Evolutionary conservation across 2,329 filamentous ascomycete genomes (phyloP).

Genomic region (Colletotrichum sp.): DNA sequence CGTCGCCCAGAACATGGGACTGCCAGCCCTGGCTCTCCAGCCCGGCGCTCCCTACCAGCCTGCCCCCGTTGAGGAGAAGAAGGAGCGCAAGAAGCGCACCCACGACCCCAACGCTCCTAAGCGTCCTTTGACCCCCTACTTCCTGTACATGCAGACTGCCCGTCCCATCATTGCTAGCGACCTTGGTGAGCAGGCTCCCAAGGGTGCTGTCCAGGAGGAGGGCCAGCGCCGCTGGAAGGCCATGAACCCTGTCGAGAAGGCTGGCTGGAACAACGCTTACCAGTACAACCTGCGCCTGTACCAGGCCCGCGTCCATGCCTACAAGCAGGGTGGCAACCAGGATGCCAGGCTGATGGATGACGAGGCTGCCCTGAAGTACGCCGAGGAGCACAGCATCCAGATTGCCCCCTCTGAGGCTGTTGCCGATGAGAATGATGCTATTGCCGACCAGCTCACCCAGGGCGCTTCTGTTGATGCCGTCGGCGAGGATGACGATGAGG

Average conservation of each 20-base stretch:
- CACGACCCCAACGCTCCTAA: slow-evolving; percentile 95
- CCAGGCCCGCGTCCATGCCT: slow-evolving; percentile 68
- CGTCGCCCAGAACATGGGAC: slow-evolving; percentile 50
- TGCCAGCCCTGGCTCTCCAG: slow-evolving; percentile 26
- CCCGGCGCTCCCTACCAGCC: slow-evolving; percentile 30
- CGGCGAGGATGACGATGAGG: slow-evolving; percentile 47
- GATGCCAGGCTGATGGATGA: slow-evolving; percentile 66
- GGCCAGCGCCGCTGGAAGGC: slow-evolving; percentile 85
- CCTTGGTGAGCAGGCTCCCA: slow-evolving; percentile 75
- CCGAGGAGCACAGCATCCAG: slow-evolving; percentile 61
- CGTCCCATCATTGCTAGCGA: slow-evolving; percentile 82
- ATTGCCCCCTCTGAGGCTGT: slow-evolving; percentile 56
- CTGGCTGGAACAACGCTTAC: slow-evolving; percentile 69
- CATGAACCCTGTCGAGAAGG: slow-evolving; percentile 77
- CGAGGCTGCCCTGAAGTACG: slow-evolving; percentile 64
- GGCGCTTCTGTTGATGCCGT: slow-evolving; percentile 38
- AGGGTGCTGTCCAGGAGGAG: slow-evolving; percentile 87
- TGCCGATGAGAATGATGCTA: slow-evolving; percentile 53
- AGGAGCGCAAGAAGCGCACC: slow-evolving; percentile 87
- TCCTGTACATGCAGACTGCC: slow-evolving; percentile 90
- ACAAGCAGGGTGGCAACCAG: slow-evolving; percentile 65
- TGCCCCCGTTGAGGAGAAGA: slow-evolving; percentile 67
- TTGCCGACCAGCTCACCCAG: slow-evolving; percentile 63
- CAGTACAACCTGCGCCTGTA: slow-evolving; percentile 71
- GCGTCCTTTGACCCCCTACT: slow-evolving; percentile 91